These are phyloP conservation scores for Saposhnikovia divaricata DNA, from an alignment of 129 eudicot species.

Conservation along the genomic window DNA sequence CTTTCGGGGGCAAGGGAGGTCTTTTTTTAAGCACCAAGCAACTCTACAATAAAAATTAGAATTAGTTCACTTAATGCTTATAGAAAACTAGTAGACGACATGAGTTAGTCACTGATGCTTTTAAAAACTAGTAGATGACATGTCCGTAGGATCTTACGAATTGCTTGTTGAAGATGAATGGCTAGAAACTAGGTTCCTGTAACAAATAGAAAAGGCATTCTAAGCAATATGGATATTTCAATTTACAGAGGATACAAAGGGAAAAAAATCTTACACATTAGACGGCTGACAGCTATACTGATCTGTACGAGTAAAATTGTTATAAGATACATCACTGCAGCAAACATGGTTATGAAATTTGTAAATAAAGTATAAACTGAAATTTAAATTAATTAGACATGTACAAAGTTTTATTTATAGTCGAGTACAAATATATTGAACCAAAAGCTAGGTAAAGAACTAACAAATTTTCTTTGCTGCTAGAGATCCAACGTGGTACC, in stretches of 20 bases:
- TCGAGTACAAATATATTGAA: neutral
- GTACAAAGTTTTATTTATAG: neutral
- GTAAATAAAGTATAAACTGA: neutral
- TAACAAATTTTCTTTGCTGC: slow-evolving; percentile 20
- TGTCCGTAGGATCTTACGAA: slow-evolving; percentile 26
- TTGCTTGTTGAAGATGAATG: slow-evolving; percentile 20
- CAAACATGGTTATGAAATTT: neutral
- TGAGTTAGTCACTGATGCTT: neutral
- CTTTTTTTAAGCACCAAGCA: slow-evolving; percentile 39
- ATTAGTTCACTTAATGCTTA: neutral
- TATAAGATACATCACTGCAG: slow-evolving; percentile 31
- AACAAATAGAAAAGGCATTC: neutral
- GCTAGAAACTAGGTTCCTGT: slow-evolving; percentile 41
- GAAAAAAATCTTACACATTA: slow-evolving; percentile 23
- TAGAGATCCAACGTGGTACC: slow-evolving; percentile 24
- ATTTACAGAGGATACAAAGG: neutral
- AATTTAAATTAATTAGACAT: neutral
- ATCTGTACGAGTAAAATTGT: slow-evolving; percentile 30
- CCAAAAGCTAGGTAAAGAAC: slow-evolving; percentile 3
- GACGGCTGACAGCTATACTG: slow-evolving; percentile 21
- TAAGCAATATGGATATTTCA: neutral
- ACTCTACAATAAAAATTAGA: slow-evolving; percentile 13
- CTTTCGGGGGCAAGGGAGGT: slow-evolving; percentile 30
- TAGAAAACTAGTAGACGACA: neutral
- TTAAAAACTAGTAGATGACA: neutral